Base-by-base conservation (phyloP, 2,329 filamentous ascomycete species). In the Trichocomaceae sp. region DNA sequence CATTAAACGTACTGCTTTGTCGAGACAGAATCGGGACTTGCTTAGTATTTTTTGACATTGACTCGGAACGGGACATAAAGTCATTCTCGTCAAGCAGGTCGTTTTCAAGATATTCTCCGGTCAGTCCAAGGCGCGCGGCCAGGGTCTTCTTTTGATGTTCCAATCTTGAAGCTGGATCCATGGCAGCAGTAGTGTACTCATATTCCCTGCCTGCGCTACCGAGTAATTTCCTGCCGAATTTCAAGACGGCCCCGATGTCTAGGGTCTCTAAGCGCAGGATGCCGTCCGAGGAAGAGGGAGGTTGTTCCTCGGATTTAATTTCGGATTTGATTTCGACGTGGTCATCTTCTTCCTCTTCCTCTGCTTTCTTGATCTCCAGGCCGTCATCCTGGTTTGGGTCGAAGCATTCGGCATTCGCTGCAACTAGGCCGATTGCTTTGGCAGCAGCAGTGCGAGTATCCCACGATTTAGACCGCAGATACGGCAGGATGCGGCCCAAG, bases 391-490 rank as follows among this genome's bases (percentile, higher is more conserved):
- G 79, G 66, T 96, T 97, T 0, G 93, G 95, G 64, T 97, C 90
- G 69, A 93, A 96, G 45, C 81, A 75, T 53, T 90, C 84, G 0
- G 91, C 90, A 77, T 97, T 88, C 56, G 92, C 86, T 59, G 95
- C 85, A 61, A 99, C 97, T 64, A 92, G 90, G 56, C 92, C 92
- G 56, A 99, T 86, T 19, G 93, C 93, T 73, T 92, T 95, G 62
- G 92, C 90, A 47, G 95, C 88, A 52, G 93, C 95, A 58, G 87
- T 91, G 62, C 95, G 81, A 23, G 93, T 99, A 67, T 99, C 93
- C 93, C 93, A 99, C 68, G 91, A 92, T 70, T 92, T 96, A 63
- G 93, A 92, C 56, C 89, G 84, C 29, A 99, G 80, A 71, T 96
- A 99, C 1, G 93, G 92, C n/a, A 99, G 85, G 31, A 99, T 91